These are phyloP conservation scores for Eimeria brunetti DNA, from an alignment of 169 alveolate species.

Conservation along the genomic window DNA sequence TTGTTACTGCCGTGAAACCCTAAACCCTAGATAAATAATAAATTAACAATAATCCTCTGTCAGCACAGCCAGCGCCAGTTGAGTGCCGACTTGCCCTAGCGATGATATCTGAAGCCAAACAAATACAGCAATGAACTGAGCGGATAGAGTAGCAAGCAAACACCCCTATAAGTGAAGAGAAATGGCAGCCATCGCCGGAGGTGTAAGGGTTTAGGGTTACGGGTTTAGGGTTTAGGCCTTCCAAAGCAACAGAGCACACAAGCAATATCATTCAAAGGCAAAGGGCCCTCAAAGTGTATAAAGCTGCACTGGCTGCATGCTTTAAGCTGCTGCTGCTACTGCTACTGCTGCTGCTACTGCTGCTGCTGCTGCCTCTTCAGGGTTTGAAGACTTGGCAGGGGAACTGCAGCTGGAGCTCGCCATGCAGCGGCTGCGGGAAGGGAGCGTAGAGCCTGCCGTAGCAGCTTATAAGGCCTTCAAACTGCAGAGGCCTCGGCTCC, in stretches of 20 bases:
- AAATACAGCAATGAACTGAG: neutral
- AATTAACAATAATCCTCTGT: no score
- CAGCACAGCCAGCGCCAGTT: neutral
- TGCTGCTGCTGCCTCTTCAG: constrained; percentile 56
- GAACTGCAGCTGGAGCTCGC: constrained; percentile 94
- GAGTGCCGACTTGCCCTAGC: neutral
- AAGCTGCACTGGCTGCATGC: neutral
- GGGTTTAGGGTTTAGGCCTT: neutral
- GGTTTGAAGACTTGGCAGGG: constrained; percentile 89
- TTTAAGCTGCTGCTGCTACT: neutral
- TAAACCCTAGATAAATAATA: no score
- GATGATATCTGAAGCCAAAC: neutral
- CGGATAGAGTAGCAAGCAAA: neutral
- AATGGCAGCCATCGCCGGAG: neutral
- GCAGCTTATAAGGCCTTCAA: constrained; percentile 91
- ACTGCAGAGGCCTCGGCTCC: constrained; percentile 86
- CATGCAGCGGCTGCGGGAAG: constrained; percentile 87
- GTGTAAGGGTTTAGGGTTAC: neutral
- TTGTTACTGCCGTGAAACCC: no score
- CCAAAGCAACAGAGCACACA: neutral
- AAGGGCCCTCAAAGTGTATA: neutral
- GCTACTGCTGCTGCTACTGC: constrained; percentile 11
- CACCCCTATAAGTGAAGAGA: neutral
- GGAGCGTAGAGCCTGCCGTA: constrained; percentile 91
- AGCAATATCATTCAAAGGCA: neutral